Evolutionary conservation across 352 stramenopile genomes (phyloP), one percentile per base, ranked within the genome.

Genomic region (Phytophthora hybrid): DNA sequence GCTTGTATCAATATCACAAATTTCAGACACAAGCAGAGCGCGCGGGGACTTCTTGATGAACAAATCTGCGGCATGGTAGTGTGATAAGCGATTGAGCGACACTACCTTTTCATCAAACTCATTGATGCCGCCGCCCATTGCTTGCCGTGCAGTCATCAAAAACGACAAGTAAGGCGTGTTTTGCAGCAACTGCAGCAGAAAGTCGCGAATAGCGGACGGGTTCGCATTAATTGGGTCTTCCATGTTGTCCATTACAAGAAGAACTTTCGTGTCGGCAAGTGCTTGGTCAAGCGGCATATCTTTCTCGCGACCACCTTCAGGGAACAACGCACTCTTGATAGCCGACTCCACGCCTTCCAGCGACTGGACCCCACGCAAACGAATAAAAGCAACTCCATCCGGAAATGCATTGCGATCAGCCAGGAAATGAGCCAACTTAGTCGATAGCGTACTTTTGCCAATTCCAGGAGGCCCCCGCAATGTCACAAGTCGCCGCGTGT

Each of bases 171-270:
- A 73, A 4, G 86, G 80, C 0, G 81, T 92, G 34, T 82, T 87
- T 55, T 92, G 85, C 14, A 95, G 76, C 46, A 95, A 55, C 18
- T 91, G 78, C 16, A 93, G 56, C 32, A 95, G 49, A 37, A 92
- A 93, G 18, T 91, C 78, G 11, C 83, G 83, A 19, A 89, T 78
- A n/a, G 70, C 56, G 4, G 82, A 77, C 4, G 84, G 84, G 14
- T 87, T 89, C 1, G 87, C 81, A 59, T 92, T 92, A 69, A 91
- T 88, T 23, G 86, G 85, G 56, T 95, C 88, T 63, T 95, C 86
- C 83, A 93, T 92, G 73, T 95, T 93, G 77, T 95, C 88, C 74
- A 95, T 79, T 41, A 95, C 82, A 16, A 95, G 67, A 57, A 95
- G 68, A 60, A 91, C 70, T 16, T 85, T 88, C 69, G 83, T 66